These are phyloP conservation scores for Backusella parvicylindrica DNA, from an alignment of 192 early-diverging fungal genomes.

Conservation along the genomic window DNA sequence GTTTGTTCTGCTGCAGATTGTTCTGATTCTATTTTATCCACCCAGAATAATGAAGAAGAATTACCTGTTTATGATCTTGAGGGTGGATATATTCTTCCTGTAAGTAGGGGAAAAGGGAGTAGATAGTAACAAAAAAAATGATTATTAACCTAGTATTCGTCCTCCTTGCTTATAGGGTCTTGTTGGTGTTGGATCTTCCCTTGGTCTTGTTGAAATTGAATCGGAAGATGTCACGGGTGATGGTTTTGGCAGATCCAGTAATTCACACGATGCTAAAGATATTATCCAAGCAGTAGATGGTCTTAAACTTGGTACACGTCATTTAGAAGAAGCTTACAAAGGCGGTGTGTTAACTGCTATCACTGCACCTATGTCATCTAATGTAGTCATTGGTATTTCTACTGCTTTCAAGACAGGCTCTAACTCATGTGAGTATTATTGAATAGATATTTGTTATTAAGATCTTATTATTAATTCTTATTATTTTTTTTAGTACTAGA, in stretches of 20 bases:
- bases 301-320: constrained; percentile 56
- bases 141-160: not conserved
- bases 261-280: constrained; percentile 4
- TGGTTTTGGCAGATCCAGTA: constrained; percentile 38
- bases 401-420: constrained; percentile 67
- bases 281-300: constrained; percentile 57
- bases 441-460: not conserved
- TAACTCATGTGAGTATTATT: constrained; percentile 40
- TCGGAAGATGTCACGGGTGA: constrained; percentile 57
- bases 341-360: constrained; percentile 59
- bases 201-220: constrained; percentile 70
- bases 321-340: constrained; percentile 55
- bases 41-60: not conserved
- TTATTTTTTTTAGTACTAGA: constrained; percentile 18
- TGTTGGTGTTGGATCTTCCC: constrained; percentile 47
- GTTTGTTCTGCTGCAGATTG: constrained; percentile 44
- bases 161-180: constrained; percentile 40
- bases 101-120: constrained; percentile 12
- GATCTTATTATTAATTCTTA: not conserved
- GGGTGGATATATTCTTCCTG: constrained; percentile 58
- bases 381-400: constrained; percentile 55
- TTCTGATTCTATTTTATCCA: not conserved
- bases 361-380: constrained; percentile 48
- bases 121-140: not conserved
- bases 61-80: constrained; percentile 47